Evolutionary conservation across 108 stramenopile species (phyloP).

Genomic region (Skeletonema marinoi): DNA sequence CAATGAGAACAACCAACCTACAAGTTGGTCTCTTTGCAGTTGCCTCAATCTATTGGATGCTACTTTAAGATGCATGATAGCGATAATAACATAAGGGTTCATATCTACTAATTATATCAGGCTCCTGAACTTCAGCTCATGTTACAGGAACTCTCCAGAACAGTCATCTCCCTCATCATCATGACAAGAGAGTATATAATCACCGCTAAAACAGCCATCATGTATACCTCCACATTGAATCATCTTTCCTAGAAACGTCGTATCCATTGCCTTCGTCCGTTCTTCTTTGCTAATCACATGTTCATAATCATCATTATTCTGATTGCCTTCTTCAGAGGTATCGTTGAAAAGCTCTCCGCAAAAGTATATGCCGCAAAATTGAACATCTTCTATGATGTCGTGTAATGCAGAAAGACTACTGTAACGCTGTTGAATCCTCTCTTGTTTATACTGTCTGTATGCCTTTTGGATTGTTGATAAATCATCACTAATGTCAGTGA

Average conservation of each 20-base stretch:
- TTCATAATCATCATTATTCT: neutral
- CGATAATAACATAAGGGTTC: neutral
- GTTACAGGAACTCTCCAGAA: too few species aligned
- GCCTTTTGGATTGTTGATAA: too few species aligned
- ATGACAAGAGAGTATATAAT: too few species aligned
- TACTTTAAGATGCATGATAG: neutral
- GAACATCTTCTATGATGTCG: conserved; percentile 7
- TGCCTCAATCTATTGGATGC: neutral
- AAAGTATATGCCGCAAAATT: conserved; percentile 25
- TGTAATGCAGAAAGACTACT: neutral
- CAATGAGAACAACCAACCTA: neutral
- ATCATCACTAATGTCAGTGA: too few species aligned
- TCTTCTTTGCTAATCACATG: conserved; percentile 11
- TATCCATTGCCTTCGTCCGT: conserved; percentile 24
- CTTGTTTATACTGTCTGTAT: too few species aligned
- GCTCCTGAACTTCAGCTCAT: too few species aligned
- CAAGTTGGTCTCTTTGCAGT: neutral
- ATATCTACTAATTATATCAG: too few species aligned
- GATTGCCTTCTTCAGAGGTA: neutral
- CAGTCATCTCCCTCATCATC: too few species aligned
- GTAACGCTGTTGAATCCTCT: too few species aligned
- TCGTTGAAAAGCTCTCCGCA: conserved; percentile 14
- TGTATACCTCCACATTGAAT: conserved; percentile 7
- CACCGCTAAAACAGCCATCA: too few species aligned
- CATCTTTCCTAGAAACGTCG: conserved; percentile 25